Percentiles rank a stretch among this genome's conserved stretches.
phyloP scores from a whole-genome alignment of 2,329 filamentous ascomycete genomes.

The Epichloe aotearoae region DNA sequence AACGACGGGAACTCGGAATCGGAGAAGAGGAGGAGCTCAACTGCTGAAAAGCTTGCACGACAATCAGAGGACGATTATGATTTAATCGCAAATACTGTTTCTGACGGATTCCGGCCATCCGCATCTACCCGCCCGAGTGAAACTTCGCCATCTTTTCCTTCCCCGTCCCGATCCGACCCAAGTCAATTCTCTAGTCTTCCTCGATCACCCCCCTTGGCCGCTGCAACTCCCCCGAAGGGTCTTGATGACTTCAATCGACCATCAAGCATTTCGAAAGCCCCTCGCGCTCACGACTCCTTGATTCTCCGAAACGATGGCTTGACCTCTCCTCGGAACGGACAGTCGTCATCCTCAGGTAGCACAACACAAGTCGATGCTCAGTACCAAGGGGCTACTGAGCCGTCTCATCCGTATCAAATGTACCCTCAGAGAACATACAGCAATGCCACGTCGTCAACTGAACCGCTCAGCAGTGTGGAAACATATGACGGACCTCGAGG shows the following conservation, averaged over 20 bases:
- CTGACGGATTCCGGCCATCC: constrained; percentile 36
- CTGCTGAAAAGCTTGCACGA: constrained; percentile 28
- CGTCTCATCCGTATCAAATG: constrained; percentile 75
- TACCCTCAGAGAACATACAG: constrained; percentile 65
- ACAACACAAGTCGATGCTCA: constrained; percentile 41
- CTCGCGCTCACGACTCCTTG: constrained; percentile 33
- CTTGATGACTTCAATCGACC: constrained; percentile 23
- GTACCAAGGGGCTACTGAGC: constrained; percentile 56
- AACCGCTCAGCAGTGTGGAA: constrained; percentile 19
- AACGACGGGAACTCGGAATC: constrained; percentile 24
- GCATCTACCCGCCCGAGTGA: not conserved
- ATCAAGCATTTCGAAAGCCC: constrained; percentile 44
- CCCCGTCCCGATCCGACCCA: constrained; percentile 8
- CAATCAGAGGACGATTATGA: constrained; percentile 31
- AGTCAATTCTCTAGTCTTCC: not conserved
- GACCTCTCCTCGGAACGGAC: constrained; percentile 10
- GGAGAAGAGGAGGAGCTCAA: constrained; percentile 28
- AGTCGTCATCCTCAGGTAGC: constrained; percentile 1
- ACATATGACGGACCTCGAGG: constrained; percentile 48
- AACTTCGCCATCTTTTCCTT: constrained; percentile 9
- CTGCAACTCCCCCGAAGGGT: constrained; percentile 14
- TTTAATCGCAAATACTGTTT: constrained; percentile 35
- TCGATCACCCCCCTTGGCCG: constrained; percentile 10
- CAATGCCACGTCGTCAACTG: constrained; percentile 58
- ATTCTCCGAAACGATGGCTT: constrained; percentile 39